Evolutionary conservation across 805 yeast genomes (phyloP), one percentile per base, ranked within the genome.

Genomic region (Suhomyces prunicola): DNA sequence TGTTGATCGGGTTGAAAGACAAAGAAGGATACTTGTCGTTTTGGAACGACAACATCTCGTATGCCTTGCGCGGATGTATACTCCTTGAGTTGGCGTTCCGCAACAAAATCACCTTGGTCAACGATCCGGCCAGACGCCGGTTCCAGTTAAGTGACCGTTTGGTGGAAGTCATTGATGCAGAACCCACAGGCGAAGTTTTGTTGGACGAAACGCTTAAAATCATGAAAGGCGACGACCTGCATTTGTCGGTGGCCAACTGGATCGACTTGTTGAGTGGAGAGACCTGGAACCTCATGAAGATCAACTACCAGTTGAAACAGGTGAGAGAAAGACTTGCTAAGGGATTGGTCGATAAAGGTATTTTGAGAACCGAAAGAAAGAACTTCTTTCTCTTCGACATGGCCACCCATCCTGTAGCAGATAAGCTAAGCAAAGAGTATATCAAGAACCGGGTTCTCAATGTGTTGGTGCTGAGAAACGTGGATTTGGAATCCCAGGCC

Each of bases 361-460:
- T 94, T 46, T 80, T 96, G 64, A 86, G 97, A 74, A 94, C 99
- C 6, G 99, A 94, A 71, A 84, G 96, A 70, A 90, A 92, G 68
- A 94, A 90, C 73, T 94, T 94, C 68, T 84, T 94, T 64, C 76
- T 94, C 50, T 94, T 94, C 63, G 99, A 94, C 70, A 94, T 94
- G 97, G 97, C 99, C 29, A 94, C 99, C 7, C 99, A 96, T 71
- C 99, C 99, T 6, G 83, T 94, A 12, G 87, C 92, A 31, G 99
- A 94, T 70, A 80, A 87, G 44, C 75, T 84, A 58, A 85, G 96
- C 48, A 94, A 94, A 71, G 96, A 90, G 60, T 84, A 85, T 51
- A 81, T 94, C 52, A 84, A 85, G 52, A 79, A 84, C 54, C 82
- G 97, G 62, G 83, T 90, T 26, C 74, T 91, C 56, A 79, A 81